Base-by-base conservation (phyloP, 257 asterid species). In the Lantana camara region DNA sequence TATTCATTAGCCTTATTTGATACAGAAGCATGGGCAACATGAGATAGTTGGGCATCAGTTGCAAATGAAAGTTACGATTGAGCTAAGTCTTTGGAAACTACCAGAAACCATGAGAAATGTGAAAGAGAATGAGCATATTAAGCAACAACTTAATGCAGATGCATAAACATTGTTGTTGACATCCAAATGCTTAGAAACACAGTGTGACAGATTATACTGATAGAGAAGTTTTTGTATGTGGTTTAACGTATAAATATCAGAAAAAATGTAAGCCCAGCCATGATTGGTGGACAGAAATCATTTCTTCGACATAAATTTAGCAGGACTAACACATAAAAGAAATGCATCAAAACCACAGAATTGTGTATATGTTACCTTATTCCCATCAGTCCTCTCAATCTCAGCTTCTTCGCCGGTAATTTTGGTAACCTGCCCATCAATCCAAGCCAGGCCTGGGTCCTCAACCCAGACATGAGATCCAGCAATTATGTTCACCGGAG, bases 401-500 rank as follows among this genome's bases (percentile, higher is more conserved):
- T 85, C 95, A 78, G 78, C 86, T 71, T 85, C 88, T 65, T 78
- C 80, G 62, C 91, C 95, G 17, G 66, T 84, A 50, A 90, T 88
- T 78, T 82, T 90, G 59, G 75, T 77, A 62, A 94, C 99, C 75
- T 68, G 85, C 62, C 96, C 97, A 78, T 85, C 95, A 53, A 81
- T 60, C 96, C 97, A 94, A 61, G 99, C 87, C 71, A 73, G 45
- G n/a, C 19, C 59, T 16, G 85, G 88, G 82, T 94, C 99, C 79
- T 86, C 95, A 48, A 68, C 73, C 99, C 99, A 94, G 69, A 94
- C 95, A 49, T 94, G 85, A 64, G 99, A 94, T 34, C 97, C 97
- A 49, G 78, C 96, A 57, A 90, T 90, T 66, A 94, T 90, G 71
- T 90, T 88, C 67, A 94, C 99, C 24, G 84, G 68, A 72, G 96